Base-by-base conservation (phyloP, 2,329 filamentous ascomycete genomes). In the Xylaria sp. region DNA sequence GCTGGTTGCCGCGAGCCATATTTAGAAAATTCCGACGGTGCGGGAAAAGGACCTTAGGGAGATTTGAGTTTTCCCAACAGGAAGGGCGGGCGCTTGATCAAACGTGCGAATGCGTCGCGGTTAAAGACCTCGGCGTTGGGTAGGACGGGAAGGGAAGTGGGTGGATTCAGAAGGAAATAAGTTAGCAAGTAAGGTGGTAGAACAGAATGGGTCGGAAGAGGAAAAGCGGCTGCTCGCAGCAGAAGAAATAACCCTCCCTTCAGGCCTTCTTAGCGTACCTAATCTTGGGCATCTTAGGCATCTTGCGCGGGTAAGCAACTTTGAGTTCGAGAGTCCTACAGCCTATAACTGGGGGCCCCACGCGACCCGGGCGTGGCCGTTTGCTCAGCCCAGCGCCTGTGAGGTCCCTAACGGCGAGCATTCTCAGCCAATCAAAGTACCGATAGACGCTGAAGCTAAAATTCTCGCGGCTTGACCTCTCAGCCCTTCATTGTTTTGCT, bases 1-100 rank as follows among this genome's bases (percentile, higher is more conserved):
- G 92, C 86, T 98, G 95, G 82, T 98, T 98, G 75, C 95, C 95
- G 81, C 95, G 93, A 75, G 95, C 90, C 95, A 98, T 98, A 72
- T 69, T 76, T 72, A 51, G 59, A 58, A 63, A 65, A 48, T 15
- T 15, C 38, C 54, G 42, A 46, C 40, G 38, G 54, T 31, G 20
- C 33, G 38, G n/a, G 38, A 42, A 28, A 44, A 40, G 40, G 36
- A 54, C n/a, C 54, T 38, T 40, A 46, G 66, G 56, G 17, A 54
- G 26, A 49, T 42, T 51, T 48, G 33, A 17, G 36, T 36, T 61
- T 44, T 54, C 51, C 17, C 57, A 56, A 66, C 60, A 61, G 66
- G 63, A 58, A 66, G 58, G 69, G 72, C 65, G 58, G 69, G 73
- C 74, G 75, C 74, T 77, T 77, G 70, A 71, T 75, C 71, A 77